A percentile compares a stretch with the other conserved stretches of the same genome.
Conservation (phyloP, 1,284 basidiomycete species). For the Chiua sp. region DNA sequence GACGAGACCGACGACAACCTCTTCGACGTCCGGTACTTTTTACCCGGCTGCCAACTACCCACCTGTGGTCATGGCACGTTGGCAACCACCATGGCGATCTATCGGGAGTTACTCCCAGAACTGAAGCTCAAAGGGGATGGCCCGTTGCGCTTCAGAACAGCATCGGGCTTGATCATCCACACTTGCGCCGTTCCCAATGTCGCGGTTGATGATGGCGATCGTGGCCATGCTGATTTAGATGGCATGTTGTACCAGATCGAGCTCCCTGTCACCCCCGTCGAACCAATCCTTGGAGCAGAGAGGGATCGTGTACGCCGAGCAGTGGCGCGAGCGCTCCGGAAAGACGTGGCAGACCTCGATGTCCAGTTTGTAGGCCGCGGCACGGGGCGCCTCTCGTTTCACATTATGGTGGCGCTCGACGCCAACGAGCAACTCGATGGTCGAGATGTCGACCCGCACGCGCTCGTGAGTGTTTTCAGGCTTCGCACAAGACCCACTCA, state of each 20-base stretch:
- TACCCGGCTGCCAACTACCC: background rate
- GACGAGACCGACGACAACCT: background rate
- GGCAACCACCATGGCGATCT: constrained; percentile 11
- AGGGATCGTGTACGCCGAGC: constrained; percentile 32
- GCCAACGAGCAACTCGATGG: constrained; percentile 46
- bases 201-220: background rate
- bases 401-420: constrained; percentile 51
- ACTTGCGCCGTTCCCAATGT: constrained; percentile 6
- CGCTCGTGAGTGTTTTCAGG: constrained; percentile 43
- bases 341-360: constrained; percentile 31
- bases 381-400: constrained; percentile 37
- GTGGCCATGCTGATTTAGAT: background rate
- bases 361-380: constrained; percentile 46
- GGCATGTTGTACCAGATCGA: constrained; percentile 34
- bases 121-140: background rate
- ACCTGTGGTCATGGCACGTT: constrained; percentile 14
- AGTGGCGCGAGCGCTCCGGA: constrained; percentile 44
- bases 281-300: constrained; percentile 37
- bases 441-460: constrained; percentile 38
- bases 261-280: constrained; percentile 39
- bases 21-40: constrained; percentile 12
- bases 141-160: constrained; percentile 8
- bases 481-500: background rate
- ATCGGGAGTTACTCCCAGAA: background rate
- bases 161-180: constrained; percentile 3